Evolutionary conservation across 2,329 filamentous ascomycete genomes (phyloP).

Genomic region (Aspergillus sp.): DNA sequence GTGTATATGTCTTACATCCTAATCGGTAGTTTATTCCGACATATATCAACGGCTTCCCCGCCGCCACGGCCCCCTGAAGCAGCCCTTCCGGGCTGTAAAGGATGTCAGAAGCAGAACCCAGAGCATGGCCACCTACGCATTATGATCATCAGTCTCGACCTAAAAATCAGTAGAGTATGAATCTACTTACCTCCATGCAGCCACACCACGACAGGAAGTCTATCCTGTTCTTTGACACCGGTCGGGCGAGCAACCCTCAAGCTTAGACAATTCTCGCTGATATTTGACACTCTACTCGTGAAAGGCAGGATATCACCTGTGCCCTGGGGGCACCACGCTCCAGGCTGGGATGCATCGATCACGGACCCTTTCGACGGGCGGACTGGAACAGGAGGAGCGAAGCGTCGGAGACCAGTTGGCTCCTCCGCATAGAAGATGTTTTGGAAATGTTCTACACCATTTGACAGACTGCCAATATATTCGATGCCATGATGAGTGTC

Average conservation of each 20-base stretch:
- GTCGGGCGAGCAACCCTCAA: slow-evolving; percentile 16
- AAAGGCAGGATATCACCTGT: slow-evolving; percentile 23
- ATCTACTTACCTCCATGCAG: slow-evolving; percentile 18
- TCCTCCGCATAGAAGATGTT: slow-evolving; percentile 23
- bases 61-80: slow-evolving; percentile 8
- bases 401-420: slow-evolving; percentile 18
- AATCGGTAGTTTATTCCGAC: slow-evolving; percentile 22
- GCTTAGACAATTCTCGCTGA: slow-evolving; percentile 25
- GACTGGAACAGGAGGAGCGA: slow-evolving; percentile 18
- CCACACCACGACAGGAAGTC: slow-evolving; percentile 20
- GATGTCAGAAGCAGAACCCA: slow-evolving; percentile 19
- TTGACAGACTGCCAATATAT: slow-evolving; percentile 13
- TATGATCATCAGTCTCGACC: background rate
- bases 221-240: background rate
- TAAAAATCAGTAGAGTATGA: background rate
- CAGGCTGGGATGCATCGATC: slow-evolving; percentile 19
- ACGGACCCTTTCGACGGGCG: slow-evolving; percentile 12
- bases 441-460: slow-evolving; percentile 20
- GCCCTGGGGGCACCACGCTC: slow-evolving; percentile 24
- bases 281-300: slow-evolving; percentile 19
- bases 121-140: slow-evolving; percentile 18
- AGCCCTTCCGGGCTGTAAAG: slow-evolving; percentile 20
- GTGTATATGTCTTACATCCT: slow-evolving; percentile 8
- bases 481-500: slow-evolving; percentile 12
- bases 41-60: slow-evolving; percentile 16